Base-by-base conservation (phyloP, 352 stramenopile genomes). In the Peronospora farinosa region DNA sequence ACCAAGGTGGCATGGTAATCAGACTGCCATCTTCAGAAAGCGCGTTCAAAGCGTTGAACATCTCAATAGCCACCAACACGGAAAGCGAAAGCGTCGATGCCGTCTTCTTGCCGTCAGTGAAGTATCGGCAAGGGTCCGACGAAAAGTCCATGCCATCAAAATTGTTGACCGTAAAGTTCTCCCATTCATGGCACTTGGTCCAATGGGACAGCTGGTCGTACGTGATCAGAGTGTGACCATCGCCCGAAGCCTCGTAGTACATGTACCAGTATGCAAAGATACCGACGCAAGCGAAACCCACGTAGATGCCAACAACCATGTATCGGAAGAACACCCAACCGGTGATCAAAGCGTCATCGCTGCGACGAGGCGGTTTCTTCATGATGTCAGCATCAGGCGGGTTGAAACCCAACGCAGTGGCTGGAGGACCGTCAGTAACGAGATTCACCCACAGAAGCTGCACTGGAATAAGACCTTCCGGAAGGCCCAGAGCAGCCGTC, bases 401-500 rank as follows among this genome's bases (percentile, higher is more conserved):
- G 77, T 99, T 99, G 71, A 99, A 99, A 21, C 96, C 96, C 5
- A 99, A 83, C 12, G 96, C 95, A 13, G 96, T 99, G 1, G 97
- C 97, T 12, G 97, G 97, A 23, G 95, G 96, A 23, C 96, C 97
- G 69, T 99, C 97, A 9, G 97, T 99, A 30, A 99, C 96, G 13
- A 99, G 76, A 74, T 99, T 99, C n/a, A 99, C 95, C 96, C 96
- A 99, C 10, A 99, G 71, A 10, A 99, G 76, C 69, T 99, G 96
- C 54, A 99, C 97, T 1, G 97, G 94, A 46, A 96, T 98, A 16
- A 99, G 73, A 17, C 92, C 92, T 64, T 99, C 96, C 0, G 97
- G 97, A 25, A 99, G 79, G 33, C 97, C 96, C 25, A 98, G 71
- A 9, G 96, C 73, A 5, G 95, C 94, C 15, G 95, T 96, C 61